Evolutionary conservation across 345 rosid species (phyloP).

Genomic region (Alliaria petiolata): DNA sequence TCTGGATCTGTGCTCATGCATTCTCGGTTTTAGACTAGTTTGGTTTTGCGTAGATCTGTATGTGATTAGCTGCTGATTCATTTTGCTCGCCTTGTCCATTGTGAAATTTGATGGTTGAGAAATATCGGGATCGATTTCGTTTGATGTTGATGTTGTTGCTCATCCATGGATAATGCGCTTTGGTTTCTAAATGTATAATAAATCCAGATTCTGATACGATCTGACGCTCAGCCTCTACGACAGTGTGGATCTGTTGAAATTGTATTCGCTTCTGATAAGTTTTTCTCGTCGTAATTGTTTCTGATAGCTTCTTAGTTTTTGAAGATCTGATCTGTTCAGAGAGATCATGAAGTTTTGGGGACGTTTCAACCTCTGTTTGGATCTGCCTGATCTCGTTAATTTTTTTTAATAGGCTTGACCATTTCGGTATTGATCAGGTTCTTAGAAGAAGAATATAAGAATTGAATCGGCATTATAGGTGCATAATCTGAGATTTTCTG

Average conservation of each 20-base stretch:
- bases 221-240: neutral
- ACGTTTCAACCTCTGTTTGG: neutral
- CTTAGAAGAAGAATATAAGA: neutral
- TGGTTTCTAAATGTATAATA: neutral
- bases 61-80: neutral
- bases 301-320: neutral
- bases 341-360: neutral
- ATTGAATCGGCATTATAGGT: neutral
- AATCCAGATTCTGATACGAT: neutral
- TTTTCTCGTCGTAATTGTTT: neutral
- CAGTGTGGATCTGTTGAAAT: neutral
- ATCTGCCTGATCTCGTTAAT: conserved; percentile 5
- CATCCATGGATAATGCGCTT: neutral
- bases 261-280: neutral
- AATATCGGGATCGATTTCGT: neutral
- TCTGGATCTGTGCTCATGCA: conserved; percentile 16
- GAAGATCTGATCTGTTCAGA: neutral
- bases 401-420: neutral
- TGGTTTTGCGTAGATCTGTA: neutral
- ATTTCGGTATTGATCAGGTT: neutral
- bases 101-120: neutral
- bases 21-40: neutral
- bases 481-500: neutral
- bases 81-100: neutral
- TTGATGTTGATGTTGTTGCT: neutral